A percentile compares a stretch with the other conserved stretches of the same genome.
Conservation (phyloP, 202 grass and related monocot genomes). For the Alloteropsis angusta region DNA sequence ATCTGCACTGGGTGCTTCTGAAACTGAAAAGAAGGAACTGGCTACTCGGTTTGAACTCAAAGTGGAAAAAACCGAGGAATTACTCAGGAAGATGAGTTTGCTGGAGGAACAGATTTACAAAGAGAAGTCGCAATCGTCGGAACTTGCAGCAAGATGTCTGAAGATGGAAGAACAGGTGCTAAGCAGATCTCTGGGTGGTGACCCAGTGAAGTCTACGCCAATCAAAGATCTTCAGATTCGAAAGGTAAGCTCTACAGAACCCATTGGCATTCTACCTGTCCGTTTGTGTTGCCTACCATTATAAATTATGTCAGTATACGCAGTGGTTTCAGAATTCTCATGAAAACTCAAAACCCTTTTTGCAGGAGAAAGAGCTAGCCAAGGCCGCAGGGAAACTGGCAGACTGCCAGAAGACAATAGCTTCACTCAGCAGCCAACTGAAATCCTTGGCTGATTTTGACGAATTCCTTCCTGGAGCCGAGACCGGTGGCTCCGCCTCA, state of each 20-base stretch:
- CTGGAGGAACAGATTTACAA: constrained; percentile 39
- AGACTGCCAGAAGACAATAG: constrained; percentile 80
- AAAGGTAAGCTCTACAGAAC: constrained; percentile 41
- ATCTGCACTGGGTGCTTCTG: constrained; percentile 50
- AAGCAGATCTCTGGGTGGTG: constrained; percentile 14
- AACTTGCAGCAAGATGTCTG: constrained; percentile 35
- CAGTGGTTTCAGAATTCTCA: neutral
- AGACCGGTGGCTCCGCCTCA: neutral
- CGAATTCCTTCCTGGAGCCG: constrained; percentile 31
- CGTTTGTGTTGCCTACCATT: neutral
- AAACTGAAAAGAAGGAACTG: constrained; percentile 58
- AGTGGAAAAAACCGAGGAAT: constrained; percentile 40
- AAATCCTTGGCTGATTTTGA: constrained; percentile 59
- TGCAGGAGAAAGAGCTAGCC: constrained; percentile 52
- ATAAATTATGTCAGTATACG: neutral
- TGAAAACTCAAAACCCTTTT: neutral
- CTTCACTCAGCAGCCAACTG: constrained; percentile 53
- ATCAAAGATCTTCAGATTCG: constrained; percentile 37
- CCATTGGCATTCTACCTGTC: neutral
- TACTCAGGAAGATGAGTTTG: constrained; percentile 14
- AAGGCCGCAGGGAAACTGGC: constrained; percentile 61
- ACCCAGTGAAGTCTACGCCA: constrained; percentile 25
- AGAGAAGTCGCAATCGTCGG: constrained; percentile 24
- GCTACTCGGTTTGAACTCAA: constrained; percentile 24
- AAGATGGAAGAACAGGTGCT: constrained; percentile 35